These are phyloP conservation scores for Fusarium tjaetaba DNA, from an alignment of 2,329 filamentous ascomycete species.

Conservation along the genomic window DNA sequence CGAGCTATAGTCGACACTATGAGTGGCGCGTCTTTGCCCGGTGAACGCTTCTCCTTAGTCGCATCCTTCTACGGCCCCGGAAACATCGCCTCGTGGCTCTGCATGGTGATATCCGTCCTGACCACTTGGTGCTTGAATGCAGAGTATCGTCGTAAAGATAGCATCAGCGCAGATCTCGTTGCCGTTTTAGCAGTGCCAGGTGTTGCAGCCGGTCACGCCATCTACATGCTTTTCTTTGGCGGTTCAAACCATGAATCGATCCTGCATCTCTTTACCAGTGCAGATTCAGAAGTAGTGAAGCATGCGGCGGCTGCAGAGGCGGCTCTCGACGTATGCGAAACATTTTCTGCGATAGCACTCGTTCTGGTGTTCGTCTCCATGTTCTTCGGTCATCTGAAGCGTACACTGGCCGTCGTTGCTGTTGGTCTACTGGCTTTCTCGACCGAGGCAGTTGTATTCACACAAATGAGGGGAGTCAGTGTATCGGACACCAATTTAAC, in stretches of 20 bases:
- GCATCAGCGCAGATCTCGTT: neutral
- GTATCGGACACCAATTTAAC: neutral
- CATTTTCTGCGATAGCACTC: neutral
- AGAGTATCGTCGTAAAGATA: neutral
- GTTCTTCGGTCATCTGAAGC: neutral
- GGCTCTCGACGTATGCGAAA: neutral
- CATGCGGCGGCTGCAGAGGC: neutral
- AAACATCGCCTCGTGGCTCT: neutral
- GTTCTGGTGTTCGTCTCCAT: neutral
- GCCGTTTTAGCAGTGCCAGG: neutral
- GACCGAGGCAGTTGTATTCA: neutral
- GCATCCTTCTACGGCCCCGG: neutral
- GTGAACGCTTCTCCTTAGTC: neutral
- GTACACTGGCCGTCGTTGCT: neutral
- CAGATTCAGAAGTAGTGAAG: neutral
- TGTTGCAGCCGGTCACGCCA: neutral
- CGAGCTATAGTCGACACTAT: neutral
- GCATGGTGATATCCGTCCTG: neutral
- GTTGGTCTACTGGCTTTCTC: neutral
- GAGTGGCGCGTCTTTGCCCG: neutral
- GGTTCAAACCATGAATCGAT: neutral
- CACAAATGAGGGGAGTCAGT: neutral
- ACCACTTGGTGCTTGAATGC: neutral
- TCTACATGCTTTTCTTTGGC: neutral
- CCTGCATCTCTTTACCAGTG: neutral